Conservation (phyloP, 2,329 filamentous ascomycete genomes). For the Ceratocystis papillata region DNA sequence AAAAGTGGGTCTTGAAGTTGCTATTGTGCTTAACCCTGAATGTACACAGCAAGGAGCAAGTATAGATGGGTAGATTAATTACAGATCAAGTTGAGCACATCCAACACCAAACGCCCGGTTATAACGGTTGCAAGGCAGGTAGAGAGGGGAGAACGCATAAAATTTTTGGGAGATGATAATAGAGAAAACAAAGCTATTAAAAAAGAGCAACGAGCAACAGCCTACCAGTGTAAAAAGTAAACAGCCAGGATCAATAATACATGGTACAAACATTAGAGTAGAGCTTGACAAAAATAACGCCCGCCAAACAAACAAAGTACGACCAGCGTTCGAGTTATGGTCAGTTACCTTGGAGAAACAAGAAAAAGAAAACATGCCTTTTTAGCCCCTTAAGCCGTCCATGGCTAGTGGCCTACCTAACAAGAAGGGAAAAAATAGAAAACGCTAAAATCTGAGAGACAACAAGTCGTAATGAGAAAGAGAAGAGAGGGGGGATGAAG, state of each 20-base stretch:
- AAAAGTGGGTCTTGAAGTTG: background rate
- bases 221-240: background rate
- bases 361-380: constrained; percentile 10
- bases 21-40: background rate
- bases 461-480: background rate
- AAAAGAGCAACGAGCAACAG: background rate
- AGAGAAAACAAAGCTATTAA: constrained; percentile 12
- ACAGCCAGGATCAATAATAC: background rate
- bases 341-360: background rate
- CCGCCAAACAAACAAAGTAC: constrained; percentile 1
- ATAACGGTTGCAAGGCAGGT: background rate
- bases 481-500: background rate
- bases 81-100: background rate
- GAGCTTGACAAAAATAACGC: background rate
- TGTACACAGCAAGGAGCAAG: background rate
- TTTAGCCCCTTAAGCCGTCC: background rate
- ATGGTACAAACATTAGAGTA: constrained; percentile 5
- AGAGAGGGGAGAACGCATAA: background rate
- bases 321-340: background rate
- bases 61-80: background rate
- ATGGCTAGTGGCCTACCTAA: too few species aligned
- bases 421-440: background rate
- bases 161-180: background rate
- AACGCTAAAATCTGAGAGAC: background rate
- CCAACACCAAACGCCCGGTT: background rate